phyloP scores from a whole-genome alignment of 2,329 filamentous ascomycete genomes.

The Cladosporium austrohemisphaericum region DNA sequence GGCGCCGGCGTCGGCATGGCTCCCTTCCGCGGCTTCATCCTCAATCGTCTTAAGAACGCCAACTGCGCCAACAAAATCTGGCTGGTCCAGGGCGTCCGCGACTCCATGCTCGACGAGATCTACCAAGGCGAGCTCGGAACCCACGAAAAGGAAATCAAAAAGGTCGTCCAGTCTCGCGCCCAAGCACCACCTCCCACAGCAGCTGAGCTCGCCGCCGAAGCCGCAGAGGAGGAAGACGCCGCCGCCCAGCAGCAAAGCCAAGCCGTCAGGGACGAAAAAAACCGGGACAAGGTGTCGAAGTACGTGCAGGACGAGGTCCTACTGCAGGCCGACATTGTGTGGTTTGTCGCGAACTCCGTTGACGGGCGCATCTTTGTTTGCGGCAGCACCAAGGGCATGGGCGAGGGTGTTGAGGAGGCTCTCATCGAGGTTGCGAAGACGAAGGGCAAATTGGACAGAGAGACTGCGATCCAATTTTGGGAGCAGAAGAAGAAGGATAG shows the following conservation, averaged over 20 bases:
- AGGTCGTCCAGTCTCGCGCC: conserved; percentile 46
- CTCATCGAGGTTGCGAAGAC: conserved; percentile 87
- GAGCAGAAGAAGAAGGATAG: conserved; percentile 83
- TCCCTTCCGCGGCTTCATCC: conserved; percentile 95
- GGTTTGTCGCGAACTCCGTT: conserved; percentile 95
- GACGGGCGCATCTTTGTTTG: conserved; percentile 96
- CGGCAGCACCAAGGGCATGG: conserved; percentile 93
- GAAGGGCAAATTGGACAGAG: conserved; percentile 79
- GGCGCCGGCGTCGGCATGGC: conserved; percentile 95
- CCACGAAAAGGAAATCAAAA: conserved; percentile 61
- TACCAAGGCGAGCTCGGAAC: conserved; percentile 96
- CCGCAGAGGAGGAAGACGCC: conserved; percentile 51
- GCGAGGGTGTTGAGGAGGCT: conserved; percentile 86
- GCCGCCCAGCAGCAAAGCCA: conserved; percentile 59
- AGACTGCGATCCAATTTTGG: conserved; percentile 88
- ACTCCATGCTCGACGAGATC: conserved; percentile 89
- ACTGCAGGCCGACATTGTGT: conserved; percentile 90
- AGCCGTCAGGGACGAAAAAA: conserved; percentile 12
- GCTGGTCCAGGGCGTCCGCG: conserved; percentile 91
- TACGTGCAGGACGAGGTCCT: conserved; percentile 96
- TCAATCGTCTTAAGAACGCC: conserved; percentile 86
- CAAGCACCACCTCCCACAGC: conserved; percentile 24
- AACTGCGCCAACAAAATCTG: conserved; percentile 98
- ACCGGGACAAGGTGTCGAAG: conserved; percentile 63
- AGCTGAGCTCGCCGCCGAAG: conserved; percentile 25